Conservation (phyloP, 2,329 filamentous ascomycete species). For the Sclerotinia spermophila region DNA sequence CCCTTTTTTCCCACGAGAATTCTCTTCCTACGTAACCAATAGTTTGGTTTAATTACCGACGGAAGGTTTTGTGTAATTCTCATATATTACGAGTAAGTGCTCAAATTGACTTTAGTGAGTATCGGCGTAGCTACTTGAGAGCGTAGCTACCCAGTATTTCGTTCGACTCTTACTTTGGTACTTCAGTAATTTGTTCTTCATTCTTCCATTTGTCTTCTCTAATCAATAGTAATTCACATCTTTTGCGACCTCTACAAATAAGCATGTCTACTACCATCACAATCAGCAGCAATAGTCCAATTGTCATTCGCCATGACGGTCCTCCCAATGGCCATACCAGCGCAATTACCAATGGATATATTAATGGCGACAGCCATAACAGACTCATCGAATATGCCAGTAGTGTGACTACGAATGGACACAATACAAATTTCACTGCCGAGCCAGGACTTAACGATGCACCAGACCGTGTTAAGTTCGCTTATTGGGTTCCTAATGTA, state of each 20-base stretch:
- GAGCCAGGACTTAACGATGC: slow-evolving; percentile 42
- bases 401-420: background rate
- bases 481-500: slow-evolving; percentile 53
- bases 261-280: slow-evolving; percentile 16
- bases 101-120: background rate
- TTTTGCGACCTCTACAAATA: background rate
- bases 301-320: slow-evolving; percentile 15
- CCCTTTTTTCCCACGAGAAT: background rate
- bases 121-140: background rate
- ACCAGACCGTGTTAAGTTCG: slow-evolving; percentile 45
- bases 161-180: background rate
- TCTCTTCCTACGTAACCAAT: background rate
- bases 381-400: slow-evolving; percentile 7
- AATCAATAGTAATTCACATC: background rate
- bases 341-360: slow-evolving; percentile 11
- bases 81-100: background rate
- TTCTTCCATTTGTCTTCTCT: background rate
- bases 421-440: slow-evolving; percentile 27
- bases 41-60: background rate
- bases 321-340: background rate
- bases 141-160: background rate
- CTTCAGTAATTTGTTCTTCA: background rate
- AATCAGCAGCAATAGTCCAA: slow-evolving; percentile 16
- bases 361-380: slow-evolving; percentile 1
- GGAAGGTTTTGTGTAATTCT: background rate